Base-by-base conservation (phyloP, 2,329 filamentous ascomycete species). In the Didymella pinodella region DNA sequence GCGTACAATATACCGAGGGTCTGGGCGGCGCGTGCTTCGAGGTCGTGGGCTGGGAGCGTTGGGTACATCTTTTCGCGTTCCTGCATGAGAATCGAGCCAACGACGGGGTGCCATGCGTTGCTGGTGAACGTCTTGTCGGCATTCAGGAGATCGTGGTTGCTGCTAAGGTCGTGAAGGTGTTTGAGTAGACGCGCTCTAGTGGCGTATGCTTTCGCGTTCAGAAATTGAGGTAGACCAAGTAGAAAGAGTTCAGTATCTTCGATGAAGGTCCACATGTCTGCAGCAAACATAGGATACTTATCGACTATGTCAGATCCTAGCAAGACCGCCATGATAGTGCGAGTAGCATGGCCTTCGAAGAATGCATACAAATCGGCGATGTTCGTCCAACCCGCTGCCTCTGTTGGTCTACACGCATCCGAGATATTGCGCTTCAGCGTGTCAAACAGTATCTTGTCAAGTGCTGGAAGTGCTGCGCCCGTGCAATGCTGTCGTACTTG, bases 261-360 rank as follows among this genome's bases (percentile, higher is more conserved):
- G 2, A 68, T 68, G 44, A 62, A 60, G 0, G 47, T 56, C 65
- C 65, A 68, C 16, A 65, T 34, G 4, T 68, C 65, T 7, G 36
- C 14, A 7, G 60, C 51, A 0, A 68, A n/a, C 1, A 16, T 25
- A 7, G 65, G 62, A 2, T 66, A 64, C 4, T 16, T 52, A 0
- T 57, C 40, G 1, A 57, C 48, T 0, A 66, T 59, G 3, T 47
- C 57, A 10, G 64, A 56, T 7, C 65, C 65, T 0, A 68, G 36
- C 0, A 66, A 28, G 1, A 50, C 50, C 8, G 62, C 59, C 0
- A 36, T 34, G 3, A 66, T 59, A 7, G 64, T 53, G 0, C 28
- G 40, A 0, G 65, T 65, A 2, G 54, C 55, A 3, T 63, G 61
- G 2, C 62, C 18, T 7, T 54, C 18, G 10, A 68, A 44, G 18